phyloP scores from a whole-genome alignment of 441 rosid genomes.

The Jatropha podagrica region DNA sequence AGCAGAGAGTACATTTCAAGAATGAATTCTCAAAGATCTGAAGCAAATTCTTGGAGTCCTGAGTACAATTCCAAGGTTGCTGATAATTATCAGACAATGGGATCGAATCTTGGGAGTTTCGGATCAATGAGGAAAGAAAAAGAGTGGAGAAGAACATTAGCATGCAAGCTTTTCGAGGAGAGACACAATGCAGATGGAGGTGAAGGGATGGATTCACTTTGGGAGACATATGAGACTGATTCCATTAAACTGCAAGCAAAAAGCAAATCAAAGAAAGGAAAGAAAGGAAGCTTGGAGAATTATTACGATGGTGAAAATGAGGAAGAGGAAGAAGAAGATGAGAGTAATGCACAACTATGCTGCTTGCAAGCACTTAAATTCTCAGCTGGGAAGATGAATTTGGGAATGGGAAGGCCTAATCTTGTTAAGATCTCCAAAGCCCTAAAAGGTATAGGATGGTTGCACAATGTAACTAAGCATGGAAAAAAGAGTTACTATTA shows the following conservation, averaged over 20 bases:
- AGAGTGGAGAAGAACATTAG: slow-evolving; percentile 93
- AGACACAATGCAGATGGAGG: slow-evolving; percentile 57
- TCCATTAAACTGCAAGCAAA: slow-evolving; percentile 33
- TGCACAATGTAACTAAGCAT: slow-evolving; percentile 54
- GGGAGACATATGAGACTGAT: slow-evolving; percentile 85
- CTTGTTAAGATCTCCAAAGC: slow-evolving; percentile 66
- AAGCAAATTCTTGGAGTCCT: slow-evolving; percentile 23
- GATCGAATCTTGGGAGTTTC: slow-evolving; percentile 41
- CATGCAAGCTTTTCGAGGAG: slow-evolving; percentile 90
- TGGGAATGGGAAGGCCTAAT: slow-evolving; percentile 83
- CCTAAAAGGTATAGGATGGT: slow-evolving; percentile 66
- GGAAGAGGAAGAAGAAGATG: slow-evolving; percentile 58
- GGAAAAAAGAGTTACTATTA: slow-evolving; percentile 42
- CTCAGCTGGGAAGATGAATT: slow-evolving; percentile 85
- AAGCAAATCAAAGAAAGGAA: slow-evolving; percentile 39
- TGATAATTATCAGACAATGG: slow-evolving; percentile 24
- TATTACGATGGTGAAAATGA: slow-evolving; percentile 33
- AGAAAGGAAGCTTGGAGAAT: slow-evolving; percentile 20
- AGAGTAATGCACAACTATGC: slow-evolving; percentile 50
- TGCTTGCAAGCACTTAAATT: slow-evolving; percentile 88
- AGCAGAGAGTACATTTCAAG: slow-evolving; percentile 26
- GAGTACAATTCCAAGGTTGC: slow-evolving; percentile 23
- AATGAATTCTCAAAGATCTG: slow-evolving; percentile 28
- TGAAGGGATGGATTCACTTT: slow-evolving; percentile 89
- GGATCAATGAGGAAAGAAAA: slow-evolving; percentile 85